Evolutionary conservation across 129 eudicot species (phyloP), one percentile per base, ranked within the genome.

Genomic region (Flaveria linearis): DNA sequence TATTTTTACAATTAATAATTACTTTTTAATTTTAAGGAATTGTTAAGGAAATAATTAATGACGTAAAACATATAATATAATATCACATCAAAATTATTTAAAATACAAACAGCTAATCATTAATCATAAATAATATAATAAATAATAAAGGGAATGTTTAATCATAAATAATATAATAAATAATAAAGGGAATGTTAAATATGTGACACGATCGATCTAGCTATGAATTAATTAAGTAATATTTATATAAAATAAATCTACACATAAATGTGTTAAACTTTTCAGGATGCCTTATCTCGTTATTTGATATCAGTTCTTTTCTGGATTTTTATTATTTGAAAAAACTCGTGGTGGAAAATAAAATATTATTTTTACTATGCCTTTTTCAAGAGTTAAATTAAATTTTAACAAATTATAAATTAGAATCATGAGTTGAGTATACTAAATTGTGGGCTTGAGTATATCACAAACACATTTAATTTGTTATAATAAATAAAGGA

Each of bases 321-420:
- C 11, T 33, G 22, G 8, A 16, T 11, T 41, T 15, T 17, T 28
- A 12, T 18, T 36, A 30, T 16, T 30, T 12, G 11, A 18, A 67
- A 41, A 64, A 43, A 20, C 72, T 42, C 36, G 72, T 41, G 53
- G 72, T 1, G 8, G 52, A 5, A 68, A 68, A 67, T 30, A 64
- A 33, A 30, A 15, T 30, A 36, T 3, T 15, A 63, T 15, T 14
- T 63, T 28, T 7, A 15, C 33, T 63, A 33, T 63, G 69, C 46
- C 68, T 30, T 62, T 28, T 62, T 26, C 5, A 62, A 28, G 36
- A 62, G 45, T 62, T 28, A 26, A 12, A 63, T 28, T 30, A 30
- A 30, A 57, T 17, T 11, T 18, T 51, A 51, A 51, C 9, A n/a
- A 5, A 16, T 15, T 51, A 51, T 51, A 51, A 51, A 51, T 16